These are phyloP conservation scores for Dothideomycetes sp. DNA, from an alignment of 2,329 filamentous ascomycete genomes.

Conservation along the genomic window DNA sequence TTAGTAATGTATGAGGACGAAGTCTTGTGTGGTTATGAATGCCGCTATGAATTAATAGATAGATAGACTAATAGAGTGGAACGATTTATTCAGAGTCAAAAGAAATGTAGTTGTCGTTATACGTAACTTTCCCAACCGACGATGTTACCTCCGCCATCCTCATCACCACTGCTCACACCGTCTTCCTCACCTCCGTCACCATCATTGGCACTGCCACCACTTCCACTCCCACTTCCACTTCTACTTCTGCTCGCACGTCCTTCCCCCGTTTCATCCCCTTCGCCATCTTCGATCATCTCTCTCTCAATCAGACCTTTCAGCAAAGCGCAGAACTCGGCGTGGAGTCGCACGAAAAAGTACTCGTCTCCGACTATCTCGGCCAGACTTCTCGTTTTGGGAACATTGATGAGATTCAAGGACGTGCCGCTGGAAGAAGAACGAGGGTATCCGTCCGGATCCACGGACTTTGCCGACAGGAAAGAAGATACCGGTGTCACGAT, in stretches of 20 bases:
- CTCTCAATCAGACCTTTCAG: constrained; percentile 9
- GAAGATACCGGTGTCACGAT: constrained; percentile 9
- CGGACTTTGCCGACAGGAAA: constrained; percentile 12
- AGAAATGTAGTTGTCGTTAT: too few species aligned
- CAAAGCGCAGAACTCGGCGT: constrained; percentile 11
- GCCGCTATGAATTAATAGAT: too few species aligned
- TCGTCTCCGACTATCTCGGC: constrained; percentile 4
- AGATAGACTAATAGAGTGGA: too few species aligned
- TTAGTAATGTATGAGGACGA: too few species aligned
- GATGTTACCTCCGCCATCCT: background rate
- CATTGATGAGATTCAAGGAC: constrained; percentile 4
- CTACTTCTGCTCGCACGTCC: background rate
- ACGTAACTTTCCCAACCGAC: constrained; percentile 1
- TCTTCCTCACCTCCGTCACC: constrained; percentile 1
- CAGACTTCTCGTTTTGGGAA: constrained; percentile 10
- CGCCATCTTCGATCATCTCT: background rate
- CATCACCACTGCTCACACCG: constrained; percentile 5
- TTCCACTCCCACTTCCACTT: constrained; percentile 1
- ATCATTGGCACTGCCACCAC: background rate
- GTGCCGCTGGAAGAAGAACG: constrained; percentile 5
- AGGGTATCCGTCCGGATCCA: constrained; percentile 14
- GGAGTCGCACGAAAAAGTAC: constrained; percentile 13
- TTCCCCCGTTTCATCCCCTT: background rate
- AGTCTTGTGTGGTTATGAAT: too few species aligned
- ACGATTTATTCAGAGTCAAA: too few species aligned